Percentiles rank a stretch among this genome's conserved stretches.
These are phyloP conservation scores for Hypoxylon trugodes DNA, from an alignment of 495 filamentous ascomycete species.

Conservation along the genomic window DNA sequence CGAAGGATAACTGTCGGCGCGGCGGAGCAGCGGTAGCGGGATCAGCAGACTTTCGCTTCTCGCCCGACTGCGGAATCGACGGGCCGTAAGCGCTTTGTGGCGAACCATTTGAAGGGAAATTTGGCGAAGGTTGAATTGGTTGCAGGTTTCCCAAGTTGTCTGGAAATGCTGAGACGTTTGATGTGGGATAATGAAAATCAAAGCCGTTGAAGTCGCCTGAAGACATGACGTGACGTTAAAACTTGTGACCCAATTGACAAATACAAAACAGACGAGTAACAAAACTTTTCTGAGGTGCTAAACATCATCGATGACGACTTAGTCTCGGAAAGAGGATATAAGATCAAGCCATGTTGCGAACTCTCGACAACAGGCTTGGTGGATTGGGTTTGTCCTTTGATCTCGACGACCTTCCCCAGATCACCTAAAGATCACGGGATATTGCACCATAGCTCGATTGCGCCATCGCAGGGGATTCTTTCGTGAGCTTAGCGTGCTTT, in stretches of 20 bases:
- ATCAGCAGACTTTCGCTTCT: slow-evolving; percentile 61
- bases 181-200: slow-evolving; percentile 59
- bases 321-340: slow-evolving; percentile 28
- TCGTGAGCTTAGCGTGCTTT: slow-evolving; percentile 31
- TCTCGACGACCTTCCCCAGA: slow-evolving; percentile 33
- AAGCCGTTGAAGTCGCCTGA: slow-evolving; percentile 60
- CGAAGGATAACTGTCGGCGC: slow-evolving; percentile 58
- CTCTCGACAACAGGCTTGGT: slow-evolving; percentile 32
- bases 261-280: slow-evolving; percentile 25
- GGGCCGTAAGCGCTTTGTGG: slow-evolving; percentile 54
- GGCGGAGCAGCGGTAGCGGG: slow-evolving; percentile 47
- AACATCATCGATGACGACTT: slow-evolving; percentile 44
- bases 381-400: slow-evolving; percentile 35
- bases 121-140: slow-evolving; percentile 57
- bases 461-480: slow-evolving; percentile 45
- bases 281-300: slow-evolving; percentile 39
- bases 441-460: slow-evolving; percentile 49
- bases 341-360: slow-evolving; percentile 37
- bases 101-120: slow-evolving; percentile 48
- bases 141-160: slow-evolving; percentile 55
- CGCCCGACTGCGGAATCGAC: slow-evolving; percentile 48
- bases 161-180: slow-evolving; percentile 55
- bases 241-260: slow-evolving; percentile 35
- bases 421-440: slow-evolving; percentile 49
- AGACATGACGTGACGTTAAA: slow-evolving; percentile 53